Percentiles rank a stretch among this genome's conserved stretches.
These are phyloP conservation scores for Zymoseptoria passerinii DNA, from an alignment of 2,329 filamentous ascomycete genomes.

Conservation along the genomic window DNA sequence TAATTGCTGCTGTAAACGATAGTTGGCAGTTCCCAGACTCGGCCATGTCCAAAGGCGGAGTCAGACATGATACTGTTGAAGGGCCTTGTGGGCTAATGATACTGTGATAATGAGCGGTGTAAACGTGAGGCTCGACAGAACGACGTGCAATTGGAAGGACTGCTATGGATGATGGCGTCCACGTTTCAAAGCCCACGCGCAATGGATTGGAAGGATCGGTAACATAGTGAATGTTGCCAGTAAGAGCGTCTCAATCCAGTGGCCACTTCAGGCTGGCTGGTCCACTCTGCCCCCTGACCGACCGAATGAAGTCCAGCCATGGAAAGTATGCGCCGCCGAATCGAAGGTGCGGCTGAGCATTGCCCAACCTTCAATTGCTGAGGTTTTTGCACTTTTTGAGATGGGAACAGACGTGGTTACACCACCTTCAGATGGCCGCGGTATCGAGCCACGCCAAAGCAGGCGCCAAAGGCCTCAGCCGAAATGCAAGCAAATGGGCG, in stretches of 20 bases:
- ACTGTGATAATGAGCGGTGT: background rate
- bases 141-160: background rate
- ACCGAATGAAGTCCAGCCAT: no score
- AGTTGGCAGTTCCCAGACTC: no score
- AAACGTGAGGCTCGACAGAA: background rate
- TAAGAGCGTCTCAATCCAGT: background rate
- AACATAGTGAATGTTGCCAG: background rate
- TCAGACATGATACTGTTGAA: background rate
- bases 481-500: conserved; percentile 30
- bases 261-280: background rate
- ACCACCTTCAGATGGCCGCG: no score
- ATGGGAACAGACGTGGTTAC: no score
- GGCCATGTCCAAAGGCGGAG: background rate
- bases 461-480: conserved; percentile 9
- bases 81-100: background rate
- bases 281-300: background rate
- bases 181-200: background rate
- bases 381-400: no score
- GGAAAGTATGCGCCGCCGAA: no score
- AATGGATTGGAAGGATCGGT: background rate
- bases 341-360: no score
- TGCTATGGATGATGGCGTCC: background rate
- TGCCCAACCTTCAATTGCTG: no score
- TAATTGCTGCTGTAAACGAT: background rate
- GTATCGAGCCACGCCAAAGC: no score